Evolutionary conservation across 371 early-diverging fungal species (phyloP), one percentile per base, ranked within the genome.

Genomic region (Rhizomucor pusillus): DNA sequence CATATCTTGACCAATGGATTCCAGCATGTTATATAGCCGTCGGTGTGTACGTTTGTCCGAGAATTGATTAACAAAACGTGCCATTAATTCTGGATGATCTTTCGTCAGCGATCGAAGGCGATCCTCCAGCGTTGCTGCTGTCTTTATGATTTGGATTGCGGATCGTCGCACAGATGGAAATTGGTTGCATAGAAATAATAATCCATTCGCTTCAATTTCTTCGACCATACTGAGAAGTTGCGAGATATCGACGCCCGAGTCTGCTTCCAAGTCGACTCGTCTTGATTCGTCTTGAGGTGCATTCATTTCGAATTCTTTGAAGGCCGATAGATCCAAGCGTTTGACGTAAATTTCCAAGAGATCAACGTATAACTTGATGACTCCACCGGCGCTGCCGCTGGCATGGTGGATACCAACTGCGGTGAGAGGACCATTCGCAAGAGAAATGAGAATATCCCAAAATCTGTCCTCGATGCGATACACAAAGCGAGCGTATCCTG

Each of bases 161-260:
- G 67, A 75, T 14, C 71, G 65, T 20, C 94, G 86, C 23, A 86
- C 76, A 0, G 62, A 54, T 10, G 83, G 67, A 0, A 79, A 79
- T 14, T 78, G 79, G 46, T 79, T 82, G 49, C 88, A 90, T 23
- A 94, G 67, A 52, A 86, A 90, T 14, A 91, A 56, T 20, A 93
- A 57, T 0, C 91, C 94, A 33, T 81, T 80, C 3, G 84, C 83
- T 67, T 94, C 92, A 6, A 87, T 86, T 39, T 84, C 86, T 50
- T 82, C 80, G 3, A 93, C 68, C 36, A 88, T 71, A 34, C 69
- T 73, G 37, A 79, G 73, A 9, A 84, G 33, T 18, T 63, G 54
- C 0, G 56, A 37, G 0, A 75, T 19, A 44, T 67, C 64, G 0
- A 59, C 11, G n/a, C 10, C 52, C 23, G 16, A 51, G n/a, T 65